phyloP scores from a whole-genome alignment of 331 rosid species.

The Quercus lobata region DNA sequence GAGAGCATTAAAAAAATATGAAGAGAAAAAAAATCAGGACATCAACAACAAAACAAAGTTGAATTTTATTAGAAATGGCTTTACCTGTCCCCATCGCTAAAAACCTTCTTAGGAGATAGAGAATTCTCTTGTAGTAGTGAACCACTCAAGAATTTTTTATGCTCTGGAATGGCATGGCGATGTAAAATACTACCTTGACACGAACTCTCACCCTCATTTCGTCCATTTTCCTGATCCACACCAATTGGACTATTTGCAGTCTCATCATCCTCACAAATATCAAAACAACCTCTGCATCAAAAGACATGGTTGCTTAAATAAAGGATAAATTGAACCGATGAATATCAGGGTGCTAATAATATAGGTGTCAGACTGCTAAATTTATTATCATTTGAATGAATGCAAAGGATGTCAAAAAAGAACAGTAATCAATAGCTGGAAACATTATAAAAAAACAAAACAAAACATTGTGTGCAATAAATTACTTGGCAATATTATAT shows the following conservation, averaged over 20 bases:
- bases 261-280: constrained; percentile 63
- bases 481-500: neutral
- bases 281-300: constrained; percentile 89
- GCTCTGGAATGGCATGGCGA: constrained; percentile 40
- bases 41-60: neutral
- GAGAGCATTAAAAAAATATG: neutral
- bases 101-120: constrained; percentile 48
- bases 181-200: constrained; percentile 51
- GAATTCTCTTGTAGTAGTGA: constrained; percentile 58
- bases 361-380: constrained; percentile 1
- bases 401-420: neutral
- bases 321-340: neutral
- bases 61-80: constrained; percentile 5
- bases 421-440: neutral
- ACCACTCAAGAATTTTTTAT: constrained; percentile 59
- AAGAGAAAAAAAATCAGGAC: neutral
- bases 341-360: constrained; percentile 7
- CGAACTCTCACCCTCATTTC: constrained; percentile 52
- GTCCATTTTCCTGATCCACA: constrained; percentile 56
- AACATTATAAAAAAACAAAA: neutral
- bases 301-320: neutral
- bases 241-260: constrained; percentile 52
- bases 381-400: neutral
- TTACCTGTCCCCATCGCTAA: constrained; percentile 74
- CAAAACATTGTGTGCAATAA: neutral